Conservation (phyloP, 2,329 filamentous ascomycete species). For the Talaromyces verruculosus region DNA sequence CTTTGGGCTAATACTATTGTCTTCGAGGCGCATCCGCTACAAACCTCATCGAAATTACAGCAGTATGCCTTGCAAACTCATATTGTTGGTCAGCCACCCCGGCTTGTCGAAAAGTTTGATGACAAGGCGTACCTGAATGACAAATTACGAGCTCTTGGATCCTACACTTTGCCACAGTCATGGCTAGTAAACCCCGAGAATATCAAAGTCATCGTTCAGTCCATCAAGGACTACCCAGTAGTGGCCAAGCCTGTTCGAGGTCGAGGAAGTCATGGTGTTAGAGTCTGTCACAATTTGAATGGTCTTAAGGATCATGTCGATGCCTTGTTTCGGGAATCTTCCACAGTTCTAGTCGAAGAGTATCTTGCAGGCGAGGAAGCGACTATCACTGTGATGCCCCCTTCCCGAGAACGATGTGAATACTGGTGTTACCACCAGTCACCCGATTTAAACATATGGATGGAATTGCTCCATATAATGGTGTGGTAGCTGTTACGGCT, state of each 20-base stretch:
- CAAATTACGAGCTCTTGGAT: not conserved
- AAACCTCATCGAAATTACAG: conserved; percentile 40
- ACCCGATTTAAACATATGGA: conserved; percentile 43
- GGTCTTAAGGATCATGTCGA: not conserved
- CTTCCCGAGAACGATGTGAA: not conserved
- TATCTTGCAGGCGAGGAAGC: not conserved
- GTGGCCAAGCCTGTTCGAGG: not conserved
- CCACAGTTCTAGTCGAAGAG: not conserved
- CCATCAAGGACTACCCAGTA: not conserved
- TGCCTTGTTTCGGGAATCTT: not conserved
- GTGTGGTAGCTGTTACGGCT: conserved; percentile 47
- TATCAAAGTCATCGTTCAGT: not conserved
- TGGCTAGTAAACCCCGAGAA: not conserved
- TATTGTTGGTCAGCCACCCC: not conserved
- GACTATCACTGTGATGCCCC: not conserved
- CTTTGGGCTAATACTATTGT: conserved; percentile 56
- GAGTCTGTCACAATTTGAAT: not conserved
- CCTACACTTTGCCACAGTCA: not conserved
- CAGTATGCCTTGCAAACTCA: conserved; percentile 20
- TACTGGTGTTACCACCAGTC: not conserved
- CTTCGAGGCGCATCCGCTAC: conserved; percentile 51
- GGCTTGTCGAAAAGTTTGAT: not conserved
- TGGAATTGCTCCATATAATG: conserved; percentile 53
- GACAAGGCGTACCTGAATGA: not conserved
- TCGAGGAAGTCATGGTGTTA: not conserved